These are phyloP conservation scores for Monosporascus ibericus DNA, from an alignment of 2,329 filamentous ascomycete species.

Conservation along the genomic window DNA sequence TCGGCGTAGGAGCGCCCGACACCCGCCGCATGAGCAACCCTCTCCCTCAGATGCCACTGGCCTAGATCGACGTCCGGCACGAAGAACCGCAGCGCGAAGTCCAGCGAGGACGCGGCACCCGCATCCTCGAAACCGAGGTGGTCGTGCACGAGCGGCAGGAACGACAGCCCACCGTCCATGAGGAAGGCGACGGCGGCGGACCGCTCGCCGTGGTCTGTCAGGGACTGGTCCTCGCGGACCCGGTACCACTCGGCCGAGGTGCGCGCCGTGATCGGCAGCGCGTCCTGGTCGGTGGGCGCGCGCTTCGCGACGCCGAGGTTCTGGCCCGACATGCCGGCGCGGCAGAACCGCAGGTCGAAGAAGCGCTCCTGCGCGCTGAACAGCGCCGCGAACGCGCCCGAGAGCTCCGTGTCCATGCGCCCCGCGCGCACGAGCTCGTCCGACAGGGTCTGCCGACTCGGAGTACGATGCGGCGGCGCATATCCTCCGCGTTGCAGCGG, in stretches of 20 bases:
- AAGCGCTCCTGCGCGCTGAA: slow-evolving; percentile 25
- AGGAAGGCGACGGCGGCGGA: slow-evolving; percentile 34
- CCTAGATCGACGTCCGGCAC: slow-evolving; percentile 30
- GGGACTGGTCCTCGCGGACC: slow-evolving; percentile 2
- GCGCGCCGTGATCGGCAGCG: slow-evolving; percentile 29
- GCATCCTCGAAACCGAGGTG: slow-evolving; percentile 37
- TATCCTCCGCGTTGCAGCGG: slow-evolving; percentile 25
- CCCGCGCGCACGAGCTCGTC: slow-evolving; percentile 12
- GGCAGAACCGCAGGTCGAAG: slow-evolving; percentile 31
- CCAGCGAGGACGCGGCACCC: slow-evolving; percentile 38
- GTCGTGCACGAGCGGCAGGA: slow-evolving; percentile 36
- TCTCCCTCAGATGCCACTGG: slow-evolving; percentile 38
- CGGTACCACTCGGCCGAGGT: slow-evolving; percentile 37
- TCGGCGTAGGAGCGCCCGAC: slow-evolving; percentile 40
- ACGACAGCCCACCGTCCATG: slow-evolving; percentile 38
- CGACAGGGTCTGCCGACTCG: slow-evolving; percentile 12
- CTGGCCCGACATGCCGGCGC: slow-evolving; percentile 36
- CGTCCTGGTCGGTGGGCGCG: slow-evolving; percentile 28
- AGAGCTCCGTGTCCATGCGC: slow-evolving; percentile 3
- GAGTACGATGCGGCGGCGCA: slow-evolving; percentile 19
- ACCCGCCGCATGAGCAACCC: slow-evolving; percentile 29
- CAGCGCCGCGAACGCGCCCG: not conserved
- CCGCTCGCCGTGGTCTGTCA: slow-evolving; percentile 19
- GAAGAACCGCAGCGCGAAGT: slow-evolving; percentile 43
- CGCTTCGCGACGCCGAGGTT: slow-evolving; percentile 37